Percentiles rank a stretch among this genome's conserved stretches.
These are phyloP conservation scores for Cyclanthera cordifolia DNA, from an alignment of 306 rosid species.

Conservation along the genomic window DNA sequence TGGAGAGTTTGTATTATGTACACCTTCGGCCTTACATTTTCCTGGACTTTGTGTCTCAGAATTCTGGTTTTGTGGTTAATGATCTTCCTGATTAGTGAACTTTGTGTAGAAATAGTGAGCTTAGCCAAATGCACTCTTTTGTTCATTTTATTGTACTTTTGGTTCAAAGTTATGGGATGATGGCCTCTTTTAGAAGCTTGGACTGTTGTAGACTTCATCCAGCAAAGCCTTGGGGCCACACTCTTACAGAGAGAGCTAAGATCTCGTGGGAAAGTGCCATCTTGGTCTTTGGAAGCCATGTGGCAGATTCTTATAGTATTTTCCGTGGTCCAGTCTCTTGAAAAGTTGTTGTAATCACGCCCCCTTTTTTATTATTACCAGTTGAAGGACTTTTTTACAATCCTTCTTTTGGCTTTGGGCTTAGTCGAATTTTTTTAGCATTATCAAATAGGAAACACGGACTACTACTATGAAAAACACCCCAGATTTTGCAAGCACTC, in stretches of 20 bases:
- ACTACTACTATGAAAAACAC: background rate
- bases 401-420: background rate
- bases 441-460: background rate
- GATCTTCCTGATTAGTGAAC: background rate
- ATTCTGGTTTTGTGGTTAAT: background rate
- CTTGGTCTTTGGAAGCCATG: conserved; percentile 1
- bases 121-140: background rate
- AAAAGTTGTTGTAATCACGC: background rate
- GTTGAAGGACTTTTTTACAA: background rate
- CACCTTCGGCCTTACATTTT: background rate
- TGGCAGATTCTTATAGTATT: background rate
- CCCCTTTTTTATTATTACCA: background rate
- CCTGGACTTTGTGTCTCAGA: background rate
- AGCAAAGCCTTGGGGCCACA: background rate
- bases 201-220: background rate
- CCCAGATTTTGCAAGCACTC: background rate
- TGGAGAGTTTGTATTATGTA: background rate
- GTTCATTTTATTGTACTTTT: background rate
- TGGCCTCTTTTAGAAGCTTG: background rate
- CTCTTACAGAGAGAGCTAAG: background rate
- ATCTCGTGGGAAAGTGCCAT: background rate
- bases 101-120: background rate
- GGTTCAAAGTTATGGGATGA: background rate
- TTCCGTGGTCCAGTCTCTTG: background rate
- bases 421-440: background rate